Evolutionary conservation across 2,329 filamentous ascomycete species (phyloP).

Genomic region (Ophiostoma perfectum): DNA sequence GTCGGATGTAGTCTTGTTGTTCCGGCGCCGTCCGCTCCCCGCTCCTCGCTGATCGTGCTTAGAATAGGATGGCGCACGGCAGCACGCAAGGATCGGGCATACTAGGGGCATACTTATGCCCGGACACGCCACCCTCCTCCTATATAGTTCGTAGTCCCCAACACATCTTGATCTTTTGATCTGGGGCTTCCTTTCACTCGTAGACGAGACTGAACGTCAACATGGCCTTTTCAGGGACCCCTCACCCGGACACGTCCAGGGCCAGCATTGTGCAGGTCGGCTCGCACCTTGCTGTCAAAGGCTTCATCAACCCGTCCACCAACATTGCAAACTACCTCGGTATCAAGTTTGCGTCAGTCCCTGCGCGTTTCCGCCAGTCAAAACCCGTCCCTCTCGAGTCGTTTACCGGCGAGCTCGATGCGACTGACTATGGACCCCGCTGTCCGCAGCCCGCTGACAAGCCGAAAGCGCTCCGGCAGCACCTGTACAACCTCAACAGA

Average conservation of each 20-base stretch:
- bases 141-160: not conserved
- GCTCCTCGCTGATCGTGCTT: not conserved
- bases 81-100: not conserved
- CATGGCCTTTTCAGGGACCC: not conserved
- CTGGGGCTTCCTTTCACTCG: too few species aligned
- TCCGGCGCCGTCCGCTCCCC: too few species aligned
- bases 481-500: conserved; percentile 17
- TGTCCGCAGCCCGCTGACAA: conserved; percentile 21
- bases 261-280: conserved; percentile 7
- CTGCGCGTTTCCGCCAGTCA: conserved; percentile 21
- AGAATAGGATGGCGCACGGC: not conserved
- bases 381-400: not conserved
- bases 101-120: conserved; percentile 1
- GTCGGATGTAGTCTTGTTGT: not conserved
- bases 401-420: conserved; percentile 16
- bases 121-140: not conserved
- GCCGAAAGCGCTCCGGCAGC: conserved; percentile 17
- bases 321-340: conserved; percentile 24
- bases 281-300: conserved; percentile 7
- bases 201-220: not conserved
- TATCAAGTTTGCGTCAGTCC: conserved; percentile 17
- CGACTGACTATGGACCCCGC: conserved; percentile 20
- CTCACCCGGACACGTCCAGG: conserved; percentile 4
- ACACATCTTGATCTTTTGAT: not conserved
- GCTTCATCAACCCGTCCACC: conserved; percentile 20